Base-by-base conservation (phyloP, 257 asterid species). In the Nemophila menziesii region DNA sequence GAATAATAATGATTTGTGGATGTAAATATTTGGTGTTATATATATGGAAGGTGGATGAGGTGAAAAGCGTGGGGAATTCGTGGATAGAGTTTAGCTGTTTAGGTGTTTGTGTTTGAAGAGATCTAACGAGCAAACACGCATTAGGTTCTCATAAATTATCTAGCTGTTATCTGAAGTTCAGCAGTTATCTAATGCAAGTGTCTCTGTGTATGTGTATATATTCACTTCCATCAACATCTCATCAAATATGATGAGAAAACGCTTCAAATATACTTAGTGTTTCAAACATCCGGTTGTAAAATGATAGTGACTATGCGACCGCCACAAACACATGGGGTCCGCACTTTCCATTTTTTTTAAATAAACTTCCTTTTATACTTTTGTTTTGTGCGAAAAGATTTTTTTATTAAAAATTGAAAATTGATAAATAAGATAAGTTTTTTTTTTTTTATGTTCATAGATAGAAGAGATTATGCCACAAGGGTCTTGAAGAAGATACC, bases 51-150 rank as follows among this genome's bases (percentile, higher is more conserved):
- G 27, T 3, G 46, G 38, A 5, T 13, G 22, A 26, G 29, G 50
- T 8, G 34, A 17, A 4, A 68, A 43, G 63, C 80, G 89, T 65
- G 83, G 80, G 75, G 22, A 61, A 60, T 51, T 70, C 79, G 83
- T 68, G 80, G 89, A 18, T 52, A 3, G n/a, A n/a, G n/a, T n/a
- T n/a, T n/a, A n/a, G 49, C 10, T 57, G 40, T 51, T 8, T 57
- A 41, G 50, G 58, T 63, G 45, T 56, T 39, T 51, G 16, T 3
- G 18, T 6, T 4, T 37, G 42, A 1, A 5, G 42, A 37, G 8
- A 13, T 7, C 12, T 24, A 29, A 29, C 8, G 3, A 29, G 4
- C 12, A 13, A 10, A 29, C 36, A 29, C 36, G 36, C 36, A 29
- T 29, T 29, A 29, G 36, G 36, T 13, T 7, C 36, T 7, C 36